Base-by-base conservation (phyloP, 306 rosid genomes). In the Carpinus fangiana region DNA sequence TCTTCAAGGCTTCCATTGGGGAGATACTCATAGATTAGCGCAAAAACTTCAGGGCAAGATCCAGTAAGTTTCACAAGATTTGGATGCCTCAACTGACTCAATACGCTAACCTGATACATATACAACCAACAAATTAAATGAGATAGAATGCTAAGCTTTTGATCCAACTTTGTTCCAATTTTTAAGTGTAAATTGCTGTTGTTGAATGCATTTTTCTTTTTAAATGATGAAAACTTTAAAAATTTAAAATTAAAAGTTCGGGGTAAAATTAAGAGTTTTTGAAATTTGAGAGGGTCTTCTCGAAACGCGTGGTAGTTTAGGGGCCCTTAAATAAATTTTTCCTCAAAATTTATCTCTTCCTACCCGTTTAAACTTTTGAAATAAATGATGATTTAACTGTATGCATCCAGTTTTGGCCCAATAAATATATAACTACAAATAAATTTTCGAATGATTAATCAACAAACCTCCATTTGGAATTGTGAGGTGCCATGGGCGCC, bases 401-500 rank as follows among this genome's bases (percentile, higher is more conserved):
- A 23, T 23, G 26, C 26, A 23, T 23, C 26, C 26, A 0, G 1
- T 23, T 23, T 23, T 0, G 26, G 26, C 26, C 26, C 26, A 23
- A 23, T 23, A 43, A 43, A 13, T 2, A 43, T 11, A 54, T 77
- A 28, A 73, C 67, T 76, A 64, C 47, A 13, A 18, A 4, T 1
- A 23, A 38, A 70, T 20, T 46, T 20, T 12, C 4, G 20, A 21
- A 34, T 7, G 20, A 45, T n/a, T n/a, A n/a, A 38, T 69, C 43
- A 38, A 46, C 47, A 62, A 64, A 88, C 91, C 91, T 88, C 91
- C 81, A 83, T 87, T 82, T 79, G 86, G 74, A 83, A 88, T 70
- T 88, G 97, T 4, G 82, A 65, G 18, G 91, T 87, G 72, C 98
- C 99, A 82, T 95, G 98, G 68, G 41, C 52, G 75, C 96, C 86